These are phyloP conservation scores for Trametes elegans DNA, from an alignment of 768 basidiomycete species.

Conservation along the genomic window DNA sequence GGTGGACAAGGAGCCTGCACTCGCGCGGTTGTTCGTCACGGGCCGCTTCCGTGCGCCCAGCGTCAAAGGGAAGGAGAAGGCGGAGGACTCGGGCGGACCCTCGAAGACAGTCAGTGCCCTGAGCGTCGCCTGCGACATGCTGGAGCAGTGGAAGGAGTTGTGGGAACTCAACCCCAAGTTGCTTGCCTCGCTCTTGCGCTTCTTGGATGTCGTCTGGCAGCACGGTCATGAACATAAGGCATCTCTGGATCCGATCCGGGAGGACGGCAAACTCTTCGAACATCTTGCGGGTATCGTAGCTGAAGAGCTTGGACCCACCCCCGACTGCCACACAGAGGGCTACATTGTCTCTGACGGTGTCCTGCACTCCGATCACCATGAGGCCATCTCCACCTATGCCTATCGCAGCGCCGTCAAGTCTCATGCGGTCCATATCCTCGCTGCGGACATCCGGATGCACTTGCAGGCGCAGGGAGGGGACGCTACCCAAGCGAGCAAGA, in stretches of 20 bases:
- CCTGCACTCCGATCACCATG: conserved; percentile 54
- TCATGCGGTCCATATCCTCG: conserved; percentile 70
- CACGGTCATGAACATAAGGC: conserved; percentile 72
- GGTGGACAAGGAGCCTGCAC: conserved; percentile 83
- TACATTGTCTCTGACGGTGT: conserved; percentile 47
- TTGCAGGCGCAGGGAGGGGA: conserved; percentile 34
- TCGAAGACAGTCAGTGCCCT: conserved; percentile 54
- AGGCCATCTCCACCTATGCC: conserved; percentile 58
- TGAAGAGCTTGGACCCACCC: conserved; percentile 71
- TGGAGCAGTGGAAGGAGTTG: conserved; percentile 68
- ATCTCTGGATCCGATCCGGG: conserved; percentile 53
- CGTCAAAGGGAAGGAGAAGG: conserved; percentile 37
- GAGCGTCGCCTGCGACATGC: conserved; percentile 60
- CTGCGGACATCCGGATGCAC: conserved; percentile 69
- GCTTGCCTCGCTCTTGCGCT: conserved; percentile 69
- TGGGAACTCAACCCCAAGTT: conserved; percentile 80
- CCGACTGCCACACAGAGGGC: conserved; percentile 60
- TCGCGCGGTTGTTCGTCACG: conserved; percentile 74
- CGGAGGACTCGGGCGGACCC: conserved; percentile 27
- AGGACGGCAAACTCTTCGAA: conserved; percentile 66
- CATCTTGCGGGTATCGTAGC: conserved; percentile 60
- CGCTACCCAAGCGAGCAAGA: conserved; percentile 26
- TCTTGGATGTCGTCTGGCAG: conserved; percentile 78
- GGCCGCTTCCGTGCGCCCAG: conserved; percentile 61
- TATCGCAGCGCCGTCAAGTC: conserved; percentile 74